A percentile compares a stretch with the other conserved stretches of the same genome.
These are phyloP conservation scores for Tulasnella sp. DNA, from an alignment of 768 basidiomycete genomes.

Conservation along the genomic window DNA sequence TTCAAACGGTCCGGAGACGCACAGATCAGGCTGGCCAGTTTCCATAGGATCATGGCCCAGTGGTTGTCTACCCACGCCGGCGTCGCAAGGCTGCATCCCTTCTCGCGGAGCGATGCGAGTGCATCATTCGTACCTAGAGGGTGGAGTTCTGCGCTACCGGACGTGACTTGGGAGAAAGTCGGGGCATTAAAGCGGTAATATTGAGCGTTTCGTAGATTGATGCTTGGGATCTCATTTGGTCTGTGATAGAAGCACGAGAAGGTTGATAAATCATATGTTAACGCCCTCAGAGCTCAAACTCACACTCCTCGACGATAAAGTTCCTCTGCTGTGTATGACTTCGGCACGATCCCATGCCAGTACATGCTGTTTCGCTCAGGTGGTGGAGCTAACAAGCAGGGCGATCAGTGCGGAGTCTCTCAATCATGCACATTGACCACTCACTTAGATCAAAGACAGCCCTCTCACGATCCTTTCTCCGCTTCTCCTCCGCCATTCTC, in stretches of 20 bases:
- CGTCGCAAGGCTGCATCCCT: slow-evolving; percentile 58
- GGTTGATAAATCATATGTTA: background rate
- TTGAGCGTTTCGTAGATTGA: slow-evolving; percentile 16
- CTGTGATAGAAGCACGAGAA: background rate
- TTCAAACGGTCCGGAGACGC: slow-evolving; percentile 54
- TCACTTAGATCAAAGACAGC: slow-evolving; percentile 7
- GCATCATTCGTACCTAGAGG: slow-evolving; percentile 43
- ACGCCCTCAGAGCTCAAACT: background rate
- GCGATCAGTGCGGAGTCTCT: background rate
- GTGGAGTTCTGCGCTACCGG: background rate
- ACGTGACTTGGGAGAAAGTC: background rate
- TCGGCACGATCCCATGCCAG: background rate
- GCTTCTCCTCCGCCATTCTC: background rate
- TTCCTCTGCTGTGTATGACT: background rate
- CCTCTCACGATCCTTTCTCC: background rate
- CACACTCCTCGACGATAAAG: background rate
- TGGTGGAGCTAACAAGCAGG: background rate
- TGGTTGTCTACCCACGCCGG: slow-evolving; percentile 85
- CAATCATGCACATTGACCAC: background rate
- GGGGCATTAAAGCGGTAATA: slow-evolving; percentile 20
- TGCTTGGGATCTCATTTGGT: slow-evolving; percentile 16
- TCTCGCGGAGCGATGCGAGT: slow-evolving; percentile 40
- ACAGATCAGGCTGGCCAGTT: slow-evolving; percentile 72
- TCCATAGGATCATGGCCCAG: slow-evolving; percentile 88
- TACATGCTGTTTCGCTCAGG: background rate